phyloP scores from a whole-genome alignment of 768 basidiomycete genomes.

The Pholiota molesta region DNA sequence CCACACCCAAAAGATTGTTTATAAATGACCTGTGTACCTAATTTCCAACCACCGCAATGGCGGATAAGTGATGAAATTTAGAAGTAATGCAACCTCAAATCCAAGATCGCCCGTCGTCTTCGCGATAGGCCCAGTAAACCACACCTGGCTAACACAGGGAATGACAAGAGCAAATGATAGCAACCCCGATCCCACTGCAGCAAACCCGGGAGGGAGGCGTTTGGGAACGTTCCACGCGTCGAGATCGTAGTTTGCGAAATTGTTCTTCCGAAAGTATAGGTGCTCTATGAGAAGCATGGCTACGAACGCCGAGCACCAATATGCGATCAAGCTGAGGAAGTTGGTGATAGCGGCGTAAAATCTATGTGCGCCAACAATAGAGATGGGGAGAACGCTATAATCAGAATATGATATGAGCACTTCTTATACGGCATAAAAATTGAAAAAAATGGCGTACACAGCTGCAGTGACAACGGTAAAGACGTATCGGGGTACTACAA shows the following conservation, averaged over 20 bases:
- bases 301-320: constrained; percentile 61
- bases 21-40: constrained; percentile 23
- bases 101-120: constrained; percentile 75
- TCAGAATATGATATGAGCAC: neutral
- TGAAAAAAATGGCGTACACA: constrained; percentile 53
- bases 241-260: constrained; percentile 54
- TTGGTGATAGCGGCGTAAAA: constrained; percentile 71
- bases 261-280: constrained; percentile 58
- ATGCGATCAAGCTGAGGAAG: constrained; percentile 76
- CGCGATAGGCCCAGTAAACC: constrained; percentile 80
- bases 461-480: constrained; percentile 72
- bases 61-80: constrained; percentile 59
- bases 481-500: constrained; percentile 71
- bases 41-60: constrained; percentile 58
- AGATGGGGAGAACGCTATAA: constrained; percentile 57
- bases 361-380: constrained; percentile 71
- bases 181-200: constrained; percentile 59
- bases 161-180: constrained; percentile 62
- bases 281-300: constrained; percentile 71
- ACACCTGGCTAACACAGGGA: constrained; percentile 75
- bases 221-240: constrained; percentile 58
- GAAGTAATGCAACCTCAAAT: constrained; percentile 73
- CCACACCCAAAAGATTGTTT: neutral
- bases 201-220: constrained; percentile 66
- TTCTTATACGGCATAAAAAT: neutral